Percentiles rank a stretch among this genome's conserved stretches.
phyloP scores from a whole-genome alignment of 2,329 filamentous ascomycete species.

The Hymenoscyphus linearis region DNA sequence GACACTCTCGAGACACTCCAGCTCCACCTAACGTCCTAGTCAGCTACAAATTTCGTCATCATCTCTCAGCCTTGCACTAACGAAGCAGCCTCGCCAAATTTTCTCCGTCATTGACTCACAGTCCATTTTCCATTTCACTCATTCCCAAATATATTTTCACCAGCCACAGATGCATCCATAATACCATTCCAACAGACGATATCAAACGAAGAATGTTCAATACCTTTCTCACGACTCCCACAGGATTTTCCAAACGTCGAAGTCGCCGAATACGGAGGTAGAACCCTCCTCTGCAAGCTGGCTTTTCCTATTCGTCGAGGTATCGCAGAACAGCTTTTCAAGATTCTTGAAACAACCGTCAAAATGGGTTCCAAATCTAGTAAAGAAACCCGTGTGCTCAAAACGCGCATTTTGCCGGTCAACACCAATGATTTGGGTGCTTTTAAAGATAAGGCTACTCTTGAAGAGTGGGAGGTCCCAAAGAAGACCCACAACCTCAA shows the following conservation, averaged over 20 bases:
- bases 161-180: constrained; percentile 10
- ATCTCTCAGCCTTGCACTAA: constrained; percentile 6
- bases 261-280: constrained; percentile 22
- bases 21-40: no score
- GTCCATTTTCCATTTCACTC: not conserved
- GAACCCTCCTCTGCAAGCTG: constrained; percentile 14
- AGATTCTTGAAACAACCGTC: not conserved
- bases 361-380: constrained; percentile 21
- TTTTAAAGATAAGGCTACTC: constrained; percentile 22
- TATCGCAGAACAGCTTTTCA: constrained; percentile 11
- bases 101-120: not conserved
- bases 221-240: constrained; percentile 10
- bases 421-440: constrained; percentile 17
- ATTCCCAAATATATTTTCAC: not conserved
- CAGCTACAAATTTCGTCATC: not conserved
- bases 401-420: constrained; percentile 26
- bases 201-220: constrained; percentile 23
- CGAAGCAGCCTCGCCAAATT: constrained; percentile 7
- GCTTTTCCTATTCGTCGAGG: constrained; percentile 15
- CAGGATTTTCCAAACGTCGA: constrained; percentile 26
- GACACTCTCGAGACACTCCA: no score
- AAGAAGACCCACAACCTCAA: constrained; percentile 9
- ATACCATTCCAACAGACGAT: not conserved
- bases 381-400: constrained; percentile 12
- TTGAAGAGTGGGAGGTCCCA: constrained; percentile 28